phyloP scores from a whole-genome alignment of 495 filamentous ascomycete species.

The Rostrohypoxylon terebratum region DNA sequence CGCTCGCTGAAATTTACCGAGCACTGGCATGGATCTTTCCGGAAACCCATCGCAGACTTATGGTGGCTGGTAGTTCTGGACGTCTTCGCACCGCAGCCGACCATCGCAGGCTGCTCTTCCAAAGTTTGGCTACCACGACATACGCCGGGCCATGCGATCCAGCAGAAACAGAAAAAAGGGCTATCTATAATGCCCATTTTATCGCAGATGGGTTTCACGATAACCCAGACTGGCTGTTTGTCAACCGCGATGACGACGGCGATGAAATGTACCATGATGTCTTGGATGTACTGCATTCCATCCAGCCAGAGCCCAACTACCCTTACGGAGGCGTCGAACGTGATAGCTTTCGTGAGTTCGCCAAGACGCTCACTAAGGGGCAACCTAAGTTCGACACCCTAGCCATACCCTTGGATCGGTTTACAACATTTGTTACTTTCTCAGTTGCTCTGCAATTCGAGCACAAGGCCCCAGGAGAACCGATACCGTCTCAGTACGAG shows the following conservation, averaged over 20 bases:
- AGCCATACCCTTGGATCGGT: neutral
- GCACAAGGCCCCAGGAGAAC: neutral
- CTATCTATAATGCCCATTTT: neutral
- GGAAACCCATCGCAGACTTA: neutral
- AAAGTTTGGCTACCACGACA: neutral
- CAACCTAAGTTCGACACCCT: neutral
- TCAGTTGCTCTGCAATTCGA: neutral
- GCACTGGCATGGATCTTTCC: neutral
- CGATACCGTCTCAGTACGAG: neutral
- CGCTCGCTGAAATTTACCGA: neutral
- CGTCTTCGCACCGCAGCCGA: neutral
- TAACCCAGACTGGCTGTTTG: neutral
- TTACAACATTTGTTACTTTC: neutral
- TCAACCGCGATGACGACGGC: neutral
- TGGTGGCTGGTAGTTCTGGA: neutral
- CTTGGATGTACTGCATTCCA: neutral
- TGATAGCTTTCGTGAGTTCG: neutral
- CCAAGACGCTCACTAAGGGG: neutral
- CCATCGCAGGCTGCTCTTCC: neutral
- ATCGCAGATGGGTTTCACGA: neutral
- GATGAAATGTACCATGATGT: neutral
- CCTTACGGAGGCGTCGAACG: neutral
- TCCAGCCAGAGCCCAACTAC: neutral
- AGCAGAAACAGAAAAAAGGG: neutral
- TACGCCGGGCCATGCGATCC: neutral